Percentiles rank a stretch among this genome's conserved stretches.
These are phyloP conservation scores for Hyaloperonospora brassicae DNA, from an alignment of 352 stramenopile genomes.

Conservation along the genomic window DNA sequence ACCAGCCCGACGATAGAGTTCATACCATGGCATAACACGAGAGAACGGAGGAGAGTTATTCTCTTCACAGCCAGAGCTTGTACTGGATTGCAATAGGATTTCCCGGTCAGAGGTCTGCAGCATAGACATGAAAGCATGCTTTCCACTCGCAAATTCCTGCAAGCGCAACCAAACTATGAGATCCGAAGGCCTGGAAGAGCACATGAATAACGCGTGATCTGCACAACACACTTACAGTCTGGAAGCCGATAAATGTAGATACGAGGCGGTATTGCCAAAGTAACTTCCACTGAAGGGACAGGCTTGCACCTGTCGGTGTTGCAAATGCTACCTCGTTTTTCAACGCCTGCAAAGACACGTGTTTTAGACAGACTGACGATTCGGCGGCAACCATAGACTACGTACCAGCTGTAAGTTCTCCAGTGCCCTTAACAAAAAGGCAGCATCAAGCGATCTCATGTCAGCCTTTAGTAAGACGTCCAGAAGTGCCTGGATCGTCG, in stretches of 20 bases:
- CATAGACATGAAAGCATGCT: slow-evolving; percentile 20
- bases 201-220: too few relatives aligned
- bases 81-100: slow-evolving; percentile 18
- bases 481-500: slow-evolving; percentile 61
- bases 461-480: slow-evolving; percentile 58
- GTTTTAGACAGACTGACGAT: slow-evolving; percentile 7
- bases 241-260: slow-evolving; percentile 51
- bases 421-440: slow-evolving; percentile 53
- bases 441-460: slow-evolving; percentile 47
- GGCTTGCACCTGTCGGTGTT: slow-evolving; percentile 45
- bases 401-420: slow-evolving; percentile 56
- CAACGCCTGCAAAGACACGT: slow-evolving; percentile 29
- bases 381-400: slow-evolving; percentile 1
- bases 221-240: slow-evolving; percentile 30
- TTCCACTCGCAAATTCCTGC: slow-evolving; percentile 30
- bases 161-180: slow-evolving; percentile 1
- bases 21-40: slow-evolving; percentile 55
- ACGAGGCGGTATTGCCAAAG: slow-evolving; percentile 61
- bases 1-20: slow-evolving; percentile 58
- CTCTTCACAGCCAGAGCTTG: slow-evolving; percentile 3
- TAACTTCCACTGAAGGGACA: slow-evolving; percentile 58
- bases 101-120: slow-evolving; percentile 17
- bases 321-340: slow-evolving; percentile 50
- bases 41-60: slow-evolving; percentile 12
- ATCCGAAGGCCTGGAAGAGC: too few relatives aligned